A percentile compares a stretch with the other conserved stretches of the same genome.
Evolutionary conservation across 179 eudicot species (phyloP).

Genomic region (Dionaea muscipula): DNA sequence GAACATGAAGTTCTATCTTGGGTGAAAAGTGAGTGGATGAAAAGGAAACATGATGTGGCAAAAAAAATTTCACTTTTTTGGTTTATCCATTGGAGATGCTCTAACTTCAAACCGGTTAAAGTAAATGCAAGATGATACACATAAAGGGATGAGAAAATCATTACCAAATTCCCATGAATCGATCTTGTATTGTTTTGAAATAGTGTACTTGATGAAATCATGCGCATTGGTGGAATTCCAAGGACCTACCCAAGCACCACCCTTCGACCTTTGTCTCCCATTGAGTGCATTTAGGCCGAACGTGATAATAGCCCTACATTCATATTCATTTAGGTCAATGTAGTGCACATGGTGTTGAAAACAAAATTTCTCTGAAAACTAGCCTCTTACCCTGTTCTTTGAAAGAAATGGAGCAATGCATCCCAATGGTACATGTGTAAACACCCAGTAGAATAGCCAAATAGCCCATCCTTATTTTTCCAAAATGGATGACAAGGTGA

Average conservation of each 20-base stretch:
- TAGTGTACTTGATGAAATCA: slow-evolving; percentile 66
- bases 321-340: slow-evolving; percentile 8
- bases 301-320: slow-evolving; percentile 53
- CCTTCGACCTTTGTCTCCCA: slow-evolving; percentile 45
- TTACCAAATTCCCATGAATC: slow-evolving; percentile 98
- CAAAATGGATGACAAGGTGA: slow-evolving; percentile 55
- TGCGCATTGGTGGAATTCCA: slow-evolving; percentile 68
- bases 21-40: too few species aligned
- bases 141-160: background rate
- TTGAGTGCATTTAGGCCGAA: slow-evolving; percentile 83
- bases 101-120: too few species aligned
- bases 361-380: background rate
- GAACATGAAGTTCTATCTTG: too few species aligned
- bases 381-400: slow-evolving; percentile 47
- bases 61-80: too few species aligned
- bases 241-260: slow-evolving; percentile 47
- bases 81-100: too few species aligned
- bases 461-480: slow-evolving; percentile 41
- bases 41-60: too few species aligned
- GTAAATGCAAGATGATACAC: slow-evolving; percentile 1
- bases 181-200: slow-evolving; percentile 64
- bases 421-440: slow-evolving; percentile 71
- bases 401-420: slow-evolving; percentile 54
- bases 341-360: background rate
- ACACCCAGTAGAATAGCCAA: slow-evolving; percentile 85